A percentile compares a stretch with the other conserved stretches of the same genome.
These are phyloP conservation scores for Trichoderma semiorbis DNA, from an alignment of 2,329 filamentous ascomycete genomes.

Conservation along the genomic window DNA sequence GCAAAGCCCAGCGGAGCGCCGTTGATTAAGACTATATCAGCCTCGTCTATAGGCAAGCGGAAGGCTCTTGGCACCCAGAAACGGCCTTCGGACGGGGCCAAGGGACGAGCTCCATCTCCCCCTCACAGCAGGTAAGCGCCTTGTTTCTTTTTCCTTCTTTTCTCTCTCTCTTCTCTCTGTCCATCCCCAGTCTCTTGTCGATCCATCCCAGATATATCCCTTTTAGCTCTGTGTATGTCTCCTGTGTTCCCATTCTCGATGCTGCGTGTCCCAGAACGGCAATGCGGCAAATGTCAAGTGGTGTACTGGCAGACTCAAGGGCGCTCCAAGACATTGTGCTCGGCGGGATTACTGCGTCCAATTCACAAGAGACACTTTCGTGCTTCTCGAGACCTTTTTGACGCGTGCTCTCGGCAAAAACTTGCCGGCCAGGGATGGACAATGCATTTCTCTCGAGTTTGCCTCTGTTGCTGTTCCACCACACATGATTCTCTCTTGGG, in stretches of 20 bases:
- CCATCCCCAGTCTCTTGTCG: not conserved
- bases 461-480: not conserved
- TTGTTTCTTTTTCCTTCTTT: not conserved
- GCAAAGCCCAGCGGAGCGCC: constrained; percentile 25
- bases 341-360: not conserved
- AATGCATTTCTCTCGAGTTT: not conserved
- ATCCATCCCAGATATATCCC: not conserved
- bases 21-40: constrained; percentile 33
- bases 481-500: not conserved
- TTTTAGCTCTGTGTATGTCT: not conserved
- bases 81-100: constrained; percentile 40
- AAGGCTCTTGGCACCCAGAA: constrained; percentile 7
- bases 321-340: constrained; percentile 15
- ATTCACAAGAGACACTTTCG: not conserved
- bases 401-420: constrained; percentile 17
- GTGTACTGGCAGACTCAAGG: not conserved
- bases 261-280: not conserved
- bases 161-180: not conserved
- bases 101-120: constrained; percentile 47
- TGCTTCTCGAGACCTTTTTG: not conserved
- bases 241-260: not conserved
- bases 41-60: constrained; percentile 4
- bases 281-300: constrained; percentile 1
- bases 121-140: constrained; percentile 45
- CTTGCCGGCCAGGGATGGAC: constrained; percentile 13